Evolutionary conservation across 2,329 filamentous ascomycete genomes (phyloP), one percentile per base, ranked within the genome.

Genomic region (Colletotrichum melonis): DNA sequence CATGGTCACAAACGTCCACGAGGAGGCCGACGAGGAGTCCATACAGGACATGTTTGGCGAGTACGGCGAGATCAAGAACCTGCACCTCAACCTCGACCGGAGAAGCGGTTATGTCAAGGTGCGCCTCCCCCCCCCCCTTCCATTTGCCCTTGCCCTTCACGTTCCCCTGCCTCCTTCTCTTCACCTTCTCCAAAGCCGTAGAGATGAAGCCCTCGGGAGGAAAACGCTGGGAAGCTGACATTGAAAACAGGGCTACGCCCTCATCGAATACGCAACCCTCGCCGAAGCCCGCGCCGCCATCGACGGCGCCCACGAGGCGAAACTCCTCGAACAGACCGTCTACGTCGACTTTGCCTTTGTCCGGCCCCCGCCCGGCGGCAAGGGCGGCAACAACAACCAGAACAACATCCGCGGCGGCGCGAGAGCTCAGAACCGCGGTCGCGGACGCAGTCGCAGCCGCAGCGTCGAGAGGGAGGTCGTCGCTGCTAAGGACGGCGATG

Each of bases 41-140:
- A 82, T 97, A 69, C 93, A 93, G 79, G 94, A 97, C 81, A 88
- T 91, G 82, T 97, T 97, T 81, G 93, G 91, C 79, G 94, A 97
- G 78, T 97, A 89, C 80, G 94, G 94, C 78, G 93, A 96, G 84
- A 94, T 97, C 79, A 95, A 95, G 88, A 97, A 97, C 80, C 81
- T 96, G 80, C 94, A 97, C 80, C 84, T 97, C 80, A 97, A 97
- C 80, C 85, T 97, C 75, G 94, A 97, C 81, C 88, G 94, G 67
- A 88, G 94, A 78, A 96, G 93, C 74, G 94, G 94, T 80, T 97
- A 96, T 79, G 94, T 96, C 78, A 97, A 97, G 92, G 94, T 94
- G 28, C 8, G 28, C 4, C 26, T 7, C 7, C 28, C 28, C 8
- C 28, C 8, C 7, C 28, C 8, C 2, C 8, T 30, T 8, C 28